Evolutionary conservation across 495 filamentous ascomycete species (phyloP), one percentile per base, ranked within the genome.

Genomic region (Penicillium simplicissimum): DNA sequence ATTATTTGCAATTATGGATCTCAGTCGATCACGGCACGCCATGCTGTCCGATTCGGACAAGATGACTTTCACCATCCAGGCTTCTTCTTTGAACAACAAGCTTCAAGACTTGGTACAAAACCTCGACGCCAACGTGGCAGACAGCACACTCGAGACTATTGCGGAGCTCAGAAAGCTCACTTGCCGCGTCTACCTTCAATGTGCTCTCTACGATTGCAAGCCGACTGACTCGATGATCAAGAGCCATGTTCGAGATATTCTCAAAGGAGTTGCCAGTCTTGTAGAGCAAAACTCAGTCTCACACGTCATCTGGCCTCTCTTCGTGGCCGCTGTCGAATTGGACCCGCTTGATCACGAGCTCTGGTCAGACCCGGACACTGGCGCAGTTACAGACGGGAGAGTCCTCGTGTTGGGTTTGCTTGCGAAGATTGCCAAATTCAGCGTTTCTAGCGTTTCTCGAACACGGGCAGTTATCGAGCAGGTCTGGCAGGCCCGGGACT

Each of bases 401-500:
- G 25, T 28, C 28, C 45, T 49, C 2, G 45, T 49, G 45, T 49
- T 49, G 45, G n/a, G 2, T 31, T 8, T 49, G 5, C 45, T 49
- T 3, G 45, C 23, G 8, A 49, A n/a, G 23, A 49, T 49, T 8
- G 23, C 45, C 45, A 49, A 49, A 31, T 23, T 31, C 45, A 49
- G 45, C 6, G 45, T 49, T 8, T 49, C 45, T n/a, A 49, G 45
- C 15, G 45, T 49, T 49, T 49, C 23, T 49, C 23, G 45, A 23
- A 49, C 45, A 49, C 45, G 45, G 6, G 28, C 45, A 2, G 45
- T 49, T 4, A 31, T 49, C 7, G 45, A 49, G 13, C 45, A 49
- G 14, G 23, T 49, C 21, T 49, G 45, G 45, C 45, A 49, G 31
- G n/a, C 45, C n/a, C 45, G 45, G 23, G 45, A 49, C 45, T 49